Conservation (phyloP, 2,329 filamentous ascomycete species). For the Myriosclerotinia duriaeana region DNA sequence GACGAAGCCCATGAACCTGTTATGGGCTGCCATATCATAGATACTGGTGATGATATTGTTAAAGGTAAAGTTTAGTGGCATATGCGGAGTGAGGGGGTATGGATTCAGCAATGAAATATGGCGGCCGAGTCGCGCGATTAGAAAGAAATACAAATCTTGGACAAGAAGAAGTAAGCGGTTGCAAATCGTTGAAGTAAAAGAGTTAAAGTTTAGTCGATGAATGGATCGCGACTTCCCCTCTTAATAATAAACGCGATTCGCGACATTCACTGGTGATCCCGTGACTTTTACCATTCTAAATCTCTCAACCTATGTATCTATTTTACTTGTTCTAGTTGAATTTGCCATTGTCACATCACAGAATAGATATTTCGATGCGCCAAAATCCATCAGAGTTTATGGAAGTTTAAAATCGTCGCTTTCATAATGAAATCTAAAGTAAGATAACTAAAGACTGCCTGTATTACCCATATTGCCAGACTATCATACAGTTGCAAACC, state of each 20-base stretch:
- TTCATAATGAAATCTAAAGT: conserved; percentile 17
- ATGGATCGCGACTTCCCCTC: not conserved
- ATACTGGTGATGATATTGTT: conserved; percentile 5
- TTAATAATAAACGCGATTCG: conserved; percentile 3
- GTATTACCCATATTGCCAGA: conserved; percentile 10
- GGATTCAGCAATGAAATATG: too few relatives aligned
- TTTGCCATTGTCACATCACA: not conserved
- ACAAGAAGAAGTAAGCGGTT: not conserved
- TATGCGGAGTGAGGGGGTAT: not conserved
- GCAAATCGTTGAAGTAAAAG: not conserved
- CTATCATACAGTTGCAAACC: conserved; percentile 24
- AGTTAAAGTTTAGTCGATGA: not conserved
- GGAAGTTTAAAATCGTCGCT: not conserved
- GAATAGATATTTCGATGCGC: not conserved
- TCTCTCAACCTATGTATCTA: too few relatives aligned
- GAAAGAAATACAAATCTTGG: not conserved
- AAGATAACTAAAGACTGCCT: conserved; percentile 15
- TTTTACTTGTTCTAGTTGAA: not conserved
- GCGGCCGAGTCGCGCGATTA: not conserved
- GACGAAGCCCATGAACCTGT: not conserved
- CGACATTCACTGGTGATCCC: conserved; percentile 16
- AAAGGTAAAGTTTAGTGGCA: conserved; percentile 12
- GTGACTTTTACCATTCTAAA: not conserved
- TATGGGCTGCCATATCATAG: conserved; percentile 10
- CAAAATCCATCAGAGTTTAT: not conserved